Percentiles rank a stretch among this genome's conserved stretches.
Evolutionary conservation across 805 yeast genomes (phyloP).

Genomic region (Starmerella kuoi): DNA sequence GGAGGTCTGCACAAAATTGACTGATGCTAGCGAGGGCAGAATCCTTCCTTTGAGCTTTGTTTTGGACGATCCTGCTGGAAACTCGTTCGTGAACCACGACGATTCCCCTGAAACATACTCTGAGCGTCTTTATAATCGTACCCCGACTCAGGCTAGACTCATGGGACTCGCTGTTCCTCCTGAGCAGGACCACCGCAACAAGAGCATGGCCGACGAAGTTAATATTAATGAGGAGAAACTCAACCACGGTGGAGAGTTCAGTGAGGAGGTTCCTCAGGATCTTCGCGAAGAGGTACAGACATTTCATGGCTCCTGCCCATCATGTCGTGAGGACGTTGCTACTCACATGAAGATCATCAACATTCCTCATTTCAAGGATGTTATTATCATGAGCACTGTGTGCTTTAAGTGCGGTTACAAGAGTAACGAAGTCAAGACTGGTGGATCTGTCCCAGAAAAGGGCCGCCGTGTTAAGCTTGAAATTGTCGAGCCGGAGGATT

Average conservation of each 20-base stretch:
- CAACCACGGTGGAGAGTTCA: constrained; percentile 44
- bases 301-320: constrained; percentile 83
- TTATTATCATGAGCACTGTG: constrained; percentile 85
- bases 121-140: constrained; percentile 64
- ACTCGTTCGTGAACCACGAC: constrained; percentile 83
- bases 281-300: constrained; percentile 83
- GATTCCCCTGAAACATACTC: constrained; percentile 88
- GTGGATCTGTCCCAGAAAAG: constrained; percentile 84
- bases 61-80: constrained; percentile 91
- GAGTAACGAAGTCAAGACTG: constrained; percentile 96
- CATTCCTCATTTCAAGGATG: constrained; percentile 97
- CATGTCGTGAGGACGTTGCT: constrained; percentile 68
- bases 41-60: constrained; percentile 64
- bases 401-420: constrained; percentile 91
- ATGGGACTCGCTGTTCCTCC: constrained; percentile 46
- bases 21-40: constrained; percentile 50
- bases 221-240: constrained; percentile 23
- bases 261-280: constrained; percentile 61
- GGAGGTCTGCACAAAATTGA: constrained; percentile 48
- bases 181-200: constrained; percentile 37
- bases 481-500: constrained; percentile 82
- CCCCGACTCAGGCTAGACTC: constrained; percentile 75
- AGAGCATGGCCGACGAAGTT: constrained; percentile 24
- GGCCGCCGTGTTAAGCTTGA: constrained; percentile 64
- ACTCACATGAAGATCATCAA: constrained; percentile 95